Evolutionary conservation across 495 filamentous ascomycete species (phyloP), one percentile per base, ranked within the genome.

Genomic region (Podospora anserina): DNA sequence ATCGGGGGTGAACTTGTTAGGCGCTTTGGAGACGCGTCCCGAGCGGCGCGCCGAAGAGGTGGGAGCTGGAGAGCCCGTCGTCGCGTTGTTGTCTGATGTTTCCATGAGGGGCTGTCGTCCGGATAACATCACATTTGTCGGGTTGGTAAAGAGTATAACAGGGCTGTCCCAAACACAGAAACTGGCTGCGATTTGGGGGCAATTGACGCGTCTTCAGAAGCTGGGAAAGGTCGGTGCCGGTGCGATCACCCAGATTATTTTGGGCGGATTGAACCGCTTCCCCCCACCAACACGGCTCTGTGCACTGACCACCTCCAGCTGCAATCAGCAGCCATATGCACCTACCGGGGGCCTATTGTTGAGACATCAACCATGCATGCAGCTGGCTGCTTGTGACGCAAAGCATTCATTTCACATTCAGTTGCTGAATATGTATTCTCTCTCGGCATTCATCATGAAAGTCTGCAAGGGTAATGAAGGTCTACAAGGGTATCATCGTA

Each of bases 11-110:
- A 88, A 92, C 56, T 88, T 84, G 72, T 88, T 85, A 63, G 92
- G 92, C 69, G 86, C 88, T 71, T 89, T 91, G 69, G 88, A 86
- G 79, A 89, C 88, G 80, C 93, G 91, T 81, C 91, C 91, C 61
- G 93, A 96, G 74, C 91, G 91, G 77, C 93, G 88, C 72, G 78
- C 77, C 75, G 80, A 84, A 54, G 81, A 78, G 61, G 78, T 80
- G 65, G 79, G 79, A 63, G 77, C 76, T 70, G 82, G 81, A 39
- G 84, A 83, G 69, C 78, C 83, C 77, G 87, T 83, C 70, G 86
- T 83, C 70, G 86, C 83, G 72, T 82, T 83, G 72, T 82, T 85
- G 63, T 87, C 84, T 71, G 86, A 84, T 65, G 84, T 82, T 73
- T 90, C 87, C 77, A 79, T 79, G 72, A 78, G 77, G 61, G 77